phyloP scores from a whole-genome alignment of 2,329 filamentous ascomycete species.

The Fusarium falciforme region DNA sequence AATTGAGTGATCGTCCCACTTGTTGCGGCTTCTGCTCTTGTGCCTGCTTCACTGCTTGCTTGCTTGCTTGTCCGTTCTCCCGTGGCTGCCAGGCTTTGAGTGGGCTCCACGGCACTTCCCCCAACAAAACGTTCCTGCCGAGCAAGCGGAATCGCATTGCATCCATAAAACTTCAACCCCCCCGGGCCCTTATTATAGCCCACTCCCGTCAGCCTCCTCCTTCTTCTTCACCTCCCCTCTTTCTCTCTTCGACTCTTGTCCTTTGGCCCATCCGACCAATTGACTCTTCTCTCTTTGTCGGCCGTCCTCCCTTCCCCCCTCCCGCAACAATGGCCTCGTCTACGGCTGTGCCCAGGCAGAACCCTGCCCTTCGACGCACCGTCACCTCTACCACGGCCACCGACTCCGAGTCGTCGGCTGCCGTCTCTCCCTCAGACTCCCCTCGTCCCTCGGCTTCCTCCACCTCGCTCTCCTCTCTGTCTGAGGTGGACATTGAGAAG shows the following conservation, averaged over 20 bases:
- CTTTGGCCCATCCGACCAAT: slow-evolving; percentile 30
- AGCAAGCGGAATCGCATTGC: slow-evolving; percentile 25
- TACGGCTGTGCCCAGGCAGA: slow-evolving; percentile 54
- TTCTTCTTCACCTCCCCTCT: slow-evolving; percentile 6
- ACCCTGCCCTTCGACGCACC: slow-evolving; percentile 61
- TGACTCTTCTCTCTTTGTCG: slow-evolving; percentile 36
- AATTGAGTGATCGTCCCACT: slow-evolving; percentile 27
- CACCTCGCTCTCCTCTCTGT: slow-evolving; percentile 92
- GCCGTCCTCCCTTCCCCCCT: slow-evolving; percentile 12
- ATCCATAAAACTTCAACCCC: slow-evolving; percentile 38
- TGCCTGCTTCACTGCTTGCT: slow-evolving; percentile 14
- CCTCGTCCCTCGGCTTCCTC: slow-evolving; percentile 77
- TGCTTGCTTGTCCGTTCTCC: slow-evolving; percentile 15
- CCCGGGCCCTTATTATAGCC: slow-evolving; percentile 11
- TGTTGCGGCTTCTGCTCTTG: slow-evolving; percentile 28
- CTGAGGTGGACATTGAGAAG: slow-evolving; percentile 66
- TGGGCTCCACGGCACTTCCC: slow-evolving; percentile 38
- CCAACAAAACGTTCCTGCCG: slow-evolving; percentile 44
- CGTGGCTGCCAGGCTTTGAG: slow-evolving; percentile 16
- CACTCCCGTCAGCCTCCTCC: not conserved
- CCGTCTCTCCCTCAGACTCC: slow-evolving; percentile 69
- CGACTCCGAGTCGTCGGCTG: slow-evolving; percentile 66
- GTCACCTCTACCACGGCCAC: slow-evolving; percentile 60
- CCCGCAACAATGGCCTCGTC: slow-evolving; percentile 57
- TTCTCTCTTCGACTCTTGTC: slow-evolving; percentile 11